Conservation (phyloP, 768 basidiomycete species). For the Phlebiopsis gigantea region DNA sequence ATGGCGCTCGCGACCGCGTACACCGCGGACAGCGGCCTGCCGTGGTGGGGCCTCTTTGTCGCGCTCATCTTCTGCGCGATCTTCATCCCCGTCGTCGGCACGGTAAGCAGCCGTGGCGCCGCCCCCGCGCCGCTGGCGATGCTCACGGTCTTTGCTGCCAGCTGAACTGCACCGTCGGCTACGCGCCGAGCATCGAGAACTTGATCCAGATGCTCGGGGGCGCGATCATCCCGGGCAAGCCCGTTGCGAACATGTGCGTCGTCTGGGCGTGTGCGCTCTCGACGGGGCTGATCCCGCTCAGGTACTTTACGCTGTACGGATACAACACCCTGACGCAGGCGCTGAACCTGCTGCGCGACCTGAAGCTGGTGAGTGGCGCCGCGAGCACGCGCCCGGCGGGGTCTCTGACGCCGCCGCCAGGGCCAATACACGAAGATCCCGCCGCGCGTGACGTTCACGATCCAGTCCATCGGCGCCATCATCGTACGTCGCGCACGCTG, state of each 20-base stretch:
- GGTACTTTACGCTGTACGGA: constrained; percentile 25
- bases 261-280: no score
- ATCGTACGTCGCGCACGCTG: constrained; percentile 34
- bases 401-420: background rate
- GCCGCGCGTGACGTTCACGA: constrained; percentile 55
- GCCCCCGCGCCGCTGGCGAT: constrained; percentile 19
- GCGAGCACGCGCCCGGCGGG: background rate
- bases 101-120: constrained; percentile 38
- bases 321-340: constrained; percentile 42
- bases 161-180: constrained; percentile 23
- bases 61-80: constrained; percentile 45
- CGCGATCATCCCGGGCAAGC: constrained; percentile 40
- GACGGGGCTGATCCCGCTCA: no score
- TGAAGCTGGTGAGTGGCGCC: constrained; percentile 35
- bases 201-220: constrained; percentile 48
- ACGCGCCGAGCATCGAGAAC: constrained; percentile 16
- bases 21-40: constrained; percentile 44
- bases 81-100: constrained; percentile 48
- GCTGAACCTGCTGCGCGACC: constrained; percentile 45
- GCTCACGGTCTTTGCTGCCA: no score
- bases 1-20: constrained; percentile 51
- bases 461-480: constrained; percentile 50
- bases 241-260: constrained; percentile 43
- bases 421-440: constrained; percentile 52
- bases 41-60: constrained; percentile 48